Evolutionary conservation across 345 rosid species (phyloP).

Genomic region (Laguncularia racemosa): DNA sequence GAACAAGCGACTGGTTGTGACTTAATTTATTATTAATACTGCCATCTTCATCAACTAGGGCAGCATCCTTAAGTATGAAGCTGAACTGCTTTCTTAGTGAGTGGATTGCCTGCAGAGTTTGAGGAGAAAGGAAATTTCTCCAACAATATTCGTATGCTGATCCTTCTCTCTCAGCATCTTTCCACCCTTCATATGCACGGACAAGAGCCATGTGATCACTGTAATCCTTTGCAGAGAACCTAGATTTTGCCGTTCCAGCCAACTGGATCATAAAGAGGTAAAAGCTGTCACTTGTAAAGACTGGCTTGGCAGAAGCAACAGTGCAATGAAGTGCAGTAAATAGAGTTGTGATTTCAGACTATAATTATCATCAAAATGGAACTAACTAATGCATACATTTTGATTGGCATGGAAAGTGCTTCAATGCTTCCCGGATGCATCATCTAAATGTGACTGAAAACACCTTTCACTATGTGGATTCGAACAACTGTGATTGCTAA

Average conservation of each 20-base stretch:
- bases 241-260: slow-evolving; percentile 92
- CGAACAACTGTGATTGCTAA: too few species aligned
- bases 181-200: slow-evolving; percentile 99
- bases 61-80: slow-evolving; percentile 82
- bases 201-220: slow-evolving; percentile 99
- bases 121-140: slow-evolving; percentile 94
- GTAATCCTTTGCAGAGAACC: slow-evolving; percentile 95
- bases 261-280: slow-evolving; percentile 36
- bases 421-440: too few species aligned
- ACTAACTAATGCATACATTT: too few species aligned
- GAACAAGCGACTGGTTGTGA: slow-evolving; percentile 82
- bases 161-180: slow-evolving; percentile 94
- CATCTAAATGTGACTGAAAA: too few species aligned
- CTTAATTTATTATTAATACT: slow-evolving; percentile 67
- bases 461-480: too few species aligned
- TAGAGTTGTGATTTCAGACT: too few species aligned
- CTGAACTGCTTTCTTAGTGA: slow-evolving; percentile 87
- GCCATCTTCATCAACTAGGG: slow-evolving; percentile 58
- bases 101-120: slow-evolving; percentile 94
- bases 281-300: not conserved
- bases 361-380: too few species aligned
- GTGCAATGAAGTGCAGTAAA: too few species aligned
- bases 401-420: too few species aligned
- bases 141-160: slow-evolving; percentile 93
- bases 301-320: too few species aligned